Percentiles rank a stretch among this genome's conserved stretches.
Conservation (phyloP, 139 green algal species). For the Cymbomonas tetramitiformis region DNA sequence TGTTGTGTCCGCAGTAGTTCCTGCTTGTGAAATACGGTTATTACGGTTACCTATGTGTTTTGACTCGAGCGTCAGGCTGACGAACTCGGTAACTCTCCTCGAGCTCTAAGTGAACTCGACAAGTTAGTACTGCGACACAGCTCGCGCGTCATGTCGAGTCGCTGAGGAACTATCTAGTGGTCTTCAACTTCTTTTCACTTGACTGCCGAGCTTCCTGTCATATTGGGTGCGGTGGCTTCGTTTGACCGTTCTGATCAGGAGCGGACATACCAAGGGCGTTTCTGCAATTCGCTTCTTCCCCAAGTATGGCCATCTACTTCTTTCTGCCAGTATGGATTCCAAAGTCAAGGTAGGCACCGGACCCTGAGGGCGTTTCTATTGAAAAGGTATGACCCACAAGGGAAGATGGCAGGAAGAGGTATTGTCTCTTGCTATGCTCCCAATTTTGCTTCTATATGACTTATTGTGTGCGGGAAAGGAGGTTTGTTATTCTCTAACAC, state of each 20-base stretch:
- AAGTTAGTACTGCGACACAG: too few relatives aligned
- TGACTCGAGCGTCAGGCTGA: too few relatives aligned
- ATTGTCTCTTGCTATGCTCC: too few relatives aligned
- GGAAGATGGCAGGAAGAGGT: too few relatives aligned
- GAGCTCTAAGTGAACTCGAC: too few relatives aligned
- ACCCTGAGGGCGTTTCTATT: not conserved
- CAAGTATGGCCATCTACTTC: conserved; percentile 71
- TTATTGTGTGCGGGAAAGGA: too few relatives aligned
- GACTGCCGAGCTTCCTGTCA: not conserved
- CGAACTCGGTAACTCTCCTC: too few relatives aligned
- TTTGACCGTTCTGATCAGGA: not conserved
- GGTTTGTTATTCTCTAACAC: not conserved
- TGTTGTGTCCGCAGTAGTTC: not conserved
- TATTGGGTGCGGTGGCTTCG: not conserved
- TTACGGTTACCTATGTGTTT: too few relatives aligned
- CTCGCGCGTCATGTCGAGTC: too few relatives aligned
- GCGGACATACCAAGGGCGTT: conserved; percentile 80
- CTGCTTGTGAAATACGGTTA: not conserved
- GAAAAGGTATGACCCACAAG: not conserved
- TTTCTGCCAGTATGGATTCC: conserved; percentile 78
- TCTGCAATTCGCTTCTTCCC: conserved; percentile 87
- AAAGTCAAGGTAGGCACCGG: conserved; percentile 60
- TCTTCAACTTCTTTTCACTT: too few relatives aligned
- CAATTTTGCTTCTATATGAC: too few relatives aligned
- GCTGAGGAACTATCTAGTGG: too few relatives aligned